Evolutionary conservation across 2,329 filamentous ascomycete genomes (phyloP), one percentile per base, ranked within the genome.

Genomic region (Raffaelea ambrosiae): DNA sequence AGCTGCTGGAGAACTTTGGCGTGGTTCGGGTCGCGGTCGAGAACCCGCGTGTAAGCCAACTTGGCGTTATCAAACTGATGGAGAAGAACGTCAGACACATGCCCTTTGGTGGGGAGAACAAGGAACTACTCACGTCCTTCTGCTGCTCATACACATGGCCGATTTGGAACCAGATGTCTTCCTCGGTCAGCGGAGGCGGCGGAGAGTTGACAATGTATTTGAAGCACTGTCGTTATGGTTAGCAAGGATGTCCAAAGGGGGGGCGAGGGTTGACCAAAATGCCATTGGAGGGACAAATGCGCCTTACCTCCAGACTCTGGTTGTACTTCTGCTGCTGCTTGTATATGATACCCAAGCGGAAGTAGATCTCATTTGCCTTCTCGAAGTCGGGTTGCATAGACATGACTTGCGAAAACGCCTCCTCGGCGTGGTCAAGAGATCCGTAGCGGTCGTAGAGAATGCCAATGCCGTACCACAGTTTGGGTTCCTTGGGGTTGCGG

Each of bases 81-180:
- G 20, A n/a, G n/a, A 18, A 16, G 21, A 26, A 11, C 4, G 16
- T 19, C 9, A 22, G 8, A 22, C 19, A 20, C 38, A 56, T 50
- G 53, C 69, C 46, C 69, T 60, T 39, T 11, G 18, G 20, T n/a
- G n/a, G n/a, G n/a, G n/a, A n/a, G n/a, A n/a, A n/a, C n/a, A n/a
- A n/a, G n/a, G n/a, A n/a, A n/a, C 40, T 26, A 76, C 88, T 70
- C 74, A 95, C 90, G 61, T 98, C 93, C 75, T 97, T 97, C 66
- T 97, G 91, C 61, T 97, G 93, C 63, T 98, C 93, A 60, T 98
- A 90, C 44, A 98, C 93, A 65, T 98, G 93, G 22, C 93, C 93
- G 61, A 98, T 97, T 66, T 98, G 93, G 72, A 98, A 98, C 91
- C 91, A 97, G 51, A 98, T 98, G 59, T 98, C 93, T 65, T 97